Conservation (phyloP, 2,329 filamentous ascomycete species). For the Cryphonectria japonica region DNA sequence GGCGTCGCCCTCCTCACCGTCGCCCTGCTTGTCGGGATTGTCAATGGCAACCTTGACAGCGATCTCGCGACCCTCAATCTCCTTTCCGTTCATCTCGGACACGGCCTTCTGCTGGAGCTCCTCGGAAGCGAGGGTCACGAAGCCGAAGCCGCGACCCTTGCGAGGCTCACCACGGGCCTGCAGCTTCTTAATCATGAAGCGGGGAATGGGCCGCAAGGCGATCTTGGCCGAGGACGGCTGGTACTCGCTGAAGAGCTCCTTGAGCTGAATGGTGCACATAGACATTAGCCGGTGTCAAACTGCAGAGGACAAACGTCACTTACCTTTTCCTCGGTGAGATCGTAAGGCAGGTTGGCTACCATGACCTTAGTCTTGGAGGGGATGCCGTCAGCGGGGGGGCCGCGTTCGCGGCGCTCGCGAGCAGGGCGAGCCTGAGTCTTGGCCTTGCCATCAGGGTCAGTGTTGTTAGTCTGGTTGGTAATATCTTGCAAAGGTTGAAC, state of each 20-base stretch:
- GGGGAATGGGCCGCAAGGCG: constrained; percentile 94
- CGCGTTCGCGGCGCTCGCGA: constrained; percentile 76
- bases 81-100: constrained; percentile 98
- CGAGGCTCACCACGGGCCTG: constrained; percentile 96
- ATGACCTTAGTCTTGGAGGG: constrained; percentile 99
- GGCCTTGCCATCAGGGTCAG: constrained; percentile 64
- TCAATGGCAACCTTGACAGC: constrained; percentile 99
- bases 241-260: constrained; percentile 95
- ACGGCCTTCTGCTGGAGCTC: constrained; percentile 98
- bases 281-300: constrained; percentile 13
- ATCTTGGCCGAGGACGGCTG: constrained; percentile 96
- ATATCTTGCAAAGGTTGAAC: constrained; percentile 64
- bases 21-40: constrained; percentile 83
- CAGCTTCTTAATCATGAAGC: constrained; percentile 99
- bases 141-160: constrained; percentile 98
- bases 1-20: constrained; percentile 77
- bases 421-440: constrained; percentile 57
- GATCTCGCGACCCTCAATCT: constrained; percentile 98
- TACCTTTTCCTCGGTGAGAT: constrained; percentile 97
- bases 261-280: constrained; percentile 66
- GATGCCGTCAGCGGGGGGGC: constrained; percentile 94
- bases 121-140: constrained; percentile 94
- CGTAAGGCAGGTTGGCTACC: constrained; percentile 98
- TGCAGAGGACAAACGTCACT: constrained; percentile 34
- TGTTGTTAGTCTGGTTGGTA: constrained; percentile 57